Evolutionary conservation across 2,329 filamentous ascomycete species (phyloP).

Genomic region (Diaporthe sp.): DNA sequence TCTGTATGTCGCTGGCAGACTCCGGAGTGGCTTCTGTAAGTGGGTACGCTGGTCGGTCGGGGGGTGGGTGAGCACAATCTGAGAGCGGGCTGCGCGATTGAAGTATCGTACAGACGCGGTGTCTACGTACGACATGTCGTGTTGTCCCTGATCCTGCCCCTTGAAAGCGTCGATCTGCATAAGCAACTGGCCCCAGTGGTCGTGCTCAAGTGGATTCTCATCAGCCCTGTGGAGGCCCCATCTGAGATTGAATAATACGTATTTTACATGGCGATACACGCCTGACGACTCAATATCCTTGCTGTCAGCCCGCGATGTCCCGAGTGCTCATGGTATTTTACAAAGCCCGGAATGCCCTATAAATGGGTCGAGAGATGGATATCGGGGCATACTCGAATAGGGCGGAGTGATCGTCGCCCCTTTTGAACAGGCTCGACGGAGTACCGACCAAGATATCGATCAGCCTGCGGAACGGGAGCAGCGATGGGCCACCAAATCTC

Average conservation of each 20-base stretch:
- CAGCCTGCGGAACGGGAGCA: slow-evolving; percentile 19
- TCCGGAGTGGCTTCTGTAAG: not conserved
- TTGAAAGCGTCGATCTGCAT: slow-evolving; percentile 29
- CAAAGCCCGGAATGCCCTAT: not conserved
- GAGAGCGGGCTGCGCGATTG: slow-evolving; percentile 12
- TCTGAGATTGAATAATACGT: slow-evolving; percentile 7
- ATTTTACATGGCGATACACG: not conserved
- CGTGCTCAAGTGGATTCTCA: slow-evolving; percentile 25
- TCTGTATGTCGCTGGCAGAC: not conserved
- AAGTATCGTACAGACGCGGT: not conserved
- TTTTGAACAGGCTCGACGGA: slow-evolving; percentile 15
- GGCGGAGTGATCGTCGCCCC: slow-evolving; percentile 29
- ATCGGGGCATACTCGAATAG: not conserved
- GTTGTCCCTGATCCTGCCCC: not conserved
- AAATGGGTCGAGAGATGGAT: slow-evolving; percentile 1
- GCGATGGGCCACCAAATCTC: slow-evolving; percentile 21
- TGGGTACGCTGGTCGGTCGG: not conserved
- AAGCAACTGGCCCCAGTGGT: slow-evolving; percentile 8
- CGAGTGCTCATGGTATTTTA: slow-evolving; percentile 14
- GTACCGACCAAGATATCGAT: slow-evolving; percentile 19
- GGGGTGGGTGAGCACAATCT: not conserved
- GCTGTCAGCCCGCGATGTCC: not conserved
- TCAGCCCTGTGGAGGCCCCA: slow-evolving; percentile 10
- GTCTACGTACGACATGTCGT: slow-evolving; percentile 1
- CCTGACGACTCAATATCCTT: not conserved